Evolutionary conservation across 805 yeast genomes (phyloP).

Genomic region (Pichia kluyveri): DNA sequence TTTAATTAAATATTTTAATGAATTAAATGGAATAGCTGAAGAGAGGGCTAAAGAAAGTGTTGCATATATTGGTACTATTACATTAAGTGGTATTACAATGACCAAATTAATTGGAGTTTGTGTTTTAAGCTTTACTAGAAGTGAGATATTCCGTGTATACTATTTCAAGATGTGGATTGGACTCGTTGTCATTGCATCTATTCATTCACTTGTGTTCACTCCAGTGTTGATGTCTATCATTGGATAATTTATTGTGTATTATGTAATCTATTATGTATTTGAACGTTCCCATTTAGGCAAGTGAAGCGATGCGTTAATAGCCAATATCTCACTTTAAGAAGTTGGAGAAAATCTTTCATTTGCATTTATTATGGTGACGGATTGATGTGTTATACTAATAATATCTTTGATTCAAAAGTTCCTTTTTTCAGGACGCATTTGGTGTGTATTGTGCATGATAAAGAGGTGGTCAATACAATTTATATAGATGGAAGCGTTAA

Average conservation of each 20-base stretch:
- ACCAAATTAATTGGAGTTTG: constrained; percentile 84
- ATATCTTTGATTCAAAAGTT: too few relatives aligned
- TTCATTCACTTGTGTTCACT: constrained; percentile 69
- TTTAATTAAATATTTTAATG: constrained; percentile 54
- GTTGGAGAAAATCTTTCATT: too few relatives aligned
- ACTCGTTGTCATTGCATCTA: constrained; percentile 63
- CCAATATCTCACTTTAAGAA: too few relatives aligned
- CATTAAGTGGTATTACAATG: constrained; percentile 80
- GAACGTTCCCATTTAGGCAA: too few relatives aligned
- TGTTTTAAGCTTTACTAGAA: constrained; percentile 78
- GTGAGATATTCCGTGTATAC: constrained; percentile 83
- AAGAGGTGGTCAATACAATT: too few relatives aligned
- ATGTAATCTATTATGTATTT: too few relatives aligned
- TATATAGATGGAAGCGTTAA: background rate
- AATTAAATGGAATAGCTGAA: constrained; percentile 4
- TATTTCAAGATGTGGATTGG: constrained; percentile 94
- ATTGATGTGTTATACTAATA: too few relatives aligned
- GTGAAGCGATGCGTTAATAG: too few relatives aligned
- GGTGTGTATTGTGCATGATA: too few relatives aligned
- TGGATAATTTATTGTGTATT: constrained; percentile 28
- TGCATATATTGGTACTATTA: constrained; percentile 78
- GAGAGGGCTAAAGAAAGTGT: constrained; percentile 49
- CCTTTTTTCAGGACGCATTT: too few relatives aligned
- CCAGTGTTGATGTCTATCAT: constrained; percentile 62
- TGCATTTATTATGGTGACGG: too few relatives aligned